These are phyloP conservation scores for Pestalotiopsis sp. DNA, from an alignment of 2,329 filamentous ascomycete genomes.

Conservation along the genomic window DNA sequence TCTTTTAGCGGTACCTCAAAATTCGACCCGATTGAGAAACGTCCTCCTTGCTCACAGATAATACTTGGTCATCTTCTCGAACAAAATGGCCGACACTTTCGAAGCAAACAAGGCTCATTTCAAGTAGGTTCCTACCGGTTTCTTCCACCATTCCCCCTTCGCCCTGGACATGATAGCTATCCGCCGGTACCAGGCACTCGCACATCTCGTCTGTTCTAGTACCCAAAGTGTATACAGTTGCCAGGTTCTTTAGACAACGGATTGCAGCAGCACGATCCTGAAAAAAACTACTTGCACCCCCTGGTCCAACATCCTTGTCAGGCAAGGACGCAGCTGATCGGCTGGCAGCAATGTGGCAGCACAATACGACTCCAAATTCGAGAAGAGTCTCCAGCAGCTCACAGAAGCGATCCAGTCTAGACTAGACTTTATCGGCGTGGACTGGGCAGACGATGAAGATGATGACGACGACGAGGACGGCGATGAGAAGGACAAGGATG, in stretches of 20 bases:
- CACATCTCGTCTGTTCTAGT: neutral
- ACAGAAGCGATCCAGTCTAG: slow-evolving; percentile 54
- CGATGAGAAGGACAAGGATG: slow-evolving; percentile 50
- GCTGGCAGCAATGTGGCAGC: slow-evolving; percentile 17
- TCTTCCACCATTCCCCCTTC: neutral
- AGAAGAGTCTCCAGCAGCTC: slow-evolving; percentile 55
- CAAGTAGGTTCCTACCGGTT: slow-evolving; percentile 12
- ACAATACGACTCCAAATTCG: slow-evolving; percentile 43
- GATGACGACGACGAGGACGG: slow-evolving; percentile 36
- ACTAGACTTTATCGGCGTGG: slow-evolving; percentile 63
- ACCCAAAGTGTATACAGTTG: neutral
- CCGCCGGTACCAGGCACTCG: neutral
- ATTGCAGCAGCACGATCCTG: neutral
- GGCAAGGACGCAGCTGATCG: neutral
- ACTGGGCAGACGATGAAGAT: slow-evolving; percentile 49
- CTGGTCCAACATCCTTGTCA: neutral
- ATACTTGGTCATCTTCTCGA: too few species aligned
- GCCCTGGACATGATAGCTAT: neutral
- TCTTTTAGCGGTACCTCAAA: neutral
- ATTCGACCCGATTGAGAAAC: too few species aligned
- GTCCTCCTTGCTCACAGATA: too few species aligned
- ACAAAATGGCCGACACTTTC: neutral
- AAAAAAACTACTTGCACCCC: neutral
- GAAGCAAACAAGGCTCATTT: slow-evolving; percentile 16
- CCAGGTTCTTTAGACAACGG: neutral